Evolutionary conservation across 495 filamentous ascomycete genomes (phyloP).

Genomic region (Rostrohypoxylon terebratum): DNA sequence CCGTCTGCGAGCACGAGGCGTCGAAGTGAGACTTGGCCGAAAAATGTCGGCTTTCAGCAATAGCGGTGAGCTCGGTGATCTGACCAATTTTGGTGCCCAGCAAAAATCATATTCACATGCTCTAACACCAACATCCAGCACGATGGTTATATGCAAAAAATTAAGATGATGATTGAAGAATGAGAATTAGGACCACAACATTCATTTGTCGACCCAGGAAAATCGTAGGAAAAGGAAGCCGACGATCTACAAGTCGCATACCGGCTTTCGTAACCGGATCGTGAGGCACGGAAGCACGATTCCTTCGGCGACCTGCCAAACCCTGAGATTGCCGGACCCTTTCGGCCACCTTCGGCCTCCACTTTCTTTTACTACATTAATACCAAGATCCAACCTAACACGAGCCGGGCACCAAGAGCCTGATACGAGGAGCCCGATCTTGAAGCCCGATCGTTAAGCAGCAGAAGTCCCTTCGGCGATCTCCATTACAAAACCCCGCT

Average conservation of each 20-base stretch:
- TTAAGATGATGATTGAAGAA: neutral
- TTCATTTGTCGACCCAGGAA: neutral
- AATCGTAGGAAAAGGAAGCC: neutral
- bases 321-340: neutral
- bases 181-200: neutral
- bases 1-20: slow-evolving; percentile 1
- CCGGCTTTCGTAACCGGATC: neutral
- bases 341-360: slow-evolving; percentile 20
- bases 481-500: neutral
- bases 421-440: slow-evolving; percentile 3
- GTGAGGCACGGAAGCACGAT: neutral
- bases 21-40: slow-evolving; percentile 21
- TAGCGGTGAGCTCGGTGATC: slow-evolving; percentile 30
- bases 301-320: slow-evolving; percentile 6
- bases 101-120: neutral
- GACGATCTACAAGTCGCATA: neutral
- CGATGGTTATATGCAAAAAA: neutral
- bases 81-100: neutral
- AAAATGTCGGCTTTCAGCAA: neutral
- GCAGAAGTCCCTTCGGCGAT: slow-evolving; percentile 1
- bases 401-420: neutral
- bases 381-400: neutral
- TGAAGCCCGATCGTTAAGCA: slow-evolving; percentile 3
- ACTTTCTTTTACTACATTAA: slow-evolving; percentile 3
- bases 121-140: neutral